phyloP scores from a whole-genome alignment of 208 protist species.

The Leishmania martiniquensis region DNA sequence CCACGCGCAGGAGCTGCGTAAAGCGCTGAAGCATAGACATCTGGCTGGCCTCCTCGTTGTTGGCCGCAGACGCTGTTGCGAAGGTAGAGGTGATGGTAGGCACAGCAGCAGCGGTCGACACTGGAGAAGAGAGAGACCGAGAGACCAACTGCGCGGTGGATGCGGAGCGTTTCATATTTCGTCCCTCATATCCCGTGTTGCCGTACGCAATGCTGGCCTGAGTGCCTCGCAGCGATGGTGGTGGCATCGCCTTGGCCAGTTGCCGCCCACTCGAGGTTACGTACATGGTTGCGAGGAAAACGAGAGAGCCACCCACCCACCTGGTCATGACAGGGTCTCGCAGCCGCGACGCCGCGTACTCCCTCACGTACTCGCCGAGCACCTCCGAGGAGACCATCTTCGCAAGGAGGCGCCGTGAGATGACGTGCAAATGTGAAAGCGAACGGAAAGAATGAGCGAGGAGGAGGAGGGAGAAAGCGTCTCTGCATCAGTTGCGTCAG shows the following conservation, averaged over 20 bases:
- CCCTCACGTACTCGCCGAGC: conserved; percentile 26
- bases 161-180: not conserved
- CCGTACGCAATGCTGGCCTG: conserved; percentile 6
- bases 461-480: not conserved
- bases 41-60: not conserved
- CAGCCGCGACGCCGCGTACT: conserved; percentile 38
- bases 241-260: conserved; percentile 26
- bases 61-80: not conserved
- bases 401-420: not conserved
- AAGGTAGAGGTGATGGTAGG: conserved; percentile 6
- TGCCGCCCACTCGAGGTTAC: conserved; percentile 30
- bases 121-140: conserved; percentile 7
- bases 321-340: conserved; percentile 32
- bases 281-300: conserved; percentile 28
- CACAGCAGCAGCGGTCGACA: not conserved
- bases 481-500: not conserved
- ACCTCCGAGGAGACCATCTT: conserved; percentile 27
- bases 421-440: not conserved
- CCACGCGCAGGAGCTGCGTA: conserved; percentile 52
- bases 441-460: not conserved
- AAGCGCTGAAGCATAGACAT: conserved; percentile 18
- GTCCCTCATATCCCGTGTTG: not conserved
- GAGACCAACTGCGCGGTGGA: not conserved
- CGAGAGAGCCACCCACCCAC: conserved; percentile 40
- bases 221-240: conserved; percentile 17